These are phyloP conservation scores for Scutellaria barbata DNA, from an alignment of 257 asterid genomes.

Conservation along the genomic window DNA sequence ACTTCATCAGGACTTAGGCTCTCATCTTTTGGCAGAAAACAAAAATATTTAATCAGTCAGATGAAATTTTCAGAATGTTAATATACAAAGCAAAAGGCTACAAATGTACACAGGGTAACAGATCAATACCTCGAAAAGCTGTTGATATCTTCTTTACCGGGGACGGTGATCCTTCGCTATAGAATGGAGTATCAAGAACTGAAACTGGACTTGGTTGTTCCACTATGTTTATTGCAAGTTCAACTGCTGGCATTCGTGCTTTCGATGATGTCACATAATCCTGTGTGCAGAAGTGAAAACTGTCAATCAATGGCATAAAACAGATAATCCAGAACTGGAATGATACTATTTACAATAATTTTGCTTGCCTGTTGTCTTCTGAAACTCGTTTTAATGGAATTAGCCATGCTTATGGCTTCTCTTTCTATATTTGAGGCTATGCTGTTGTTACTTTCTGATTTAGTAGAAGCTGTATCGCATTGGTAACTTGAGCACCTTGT, in stretches of 20 bases:
- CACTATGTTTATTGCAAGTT: conserved; percentile 39
- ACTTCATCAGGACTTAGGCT: conserved; percentile 51
- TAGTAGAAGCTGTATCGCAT: conserved; percentile 65
- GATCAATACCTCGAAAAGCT: conserved; percentile 67
- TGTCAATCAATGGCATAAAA: conserved; percentile 33
- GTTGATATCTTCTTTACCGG: conserved; percentile 73
- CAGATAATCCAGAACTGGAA: conserved; percentile 5
- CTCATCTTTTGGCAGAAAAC: conserved; percentile 43
- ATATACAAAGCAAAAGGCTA: not conserved
- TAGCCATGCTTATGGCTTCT: conserved; percentile 56
- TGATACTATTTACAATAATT: conserved; percentile 40
- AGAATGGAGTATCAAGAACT: conserved; percentile 77
- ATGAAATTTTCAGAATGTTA: conserved; percentile 37
- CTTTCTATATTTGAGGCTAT: conserved; percentile 57
- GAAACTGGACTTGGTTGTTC: conserved; percentile 96
- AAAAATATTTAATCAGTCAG: conserved; percentile 34
- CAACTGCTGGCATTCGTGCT: conserved; percentile 48
- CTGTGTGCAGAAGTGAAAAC: conserved; percentile 45
- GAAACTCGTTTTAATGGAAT: conserved; percentile 40
- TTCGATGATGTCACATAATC: conserved; percentile 43
- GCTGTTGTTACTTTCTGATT: conserved; percentile 72
- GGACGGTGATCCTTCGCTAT: conserved; percentile 72
- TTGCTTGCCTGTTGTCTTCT: conserved; percentile 44
- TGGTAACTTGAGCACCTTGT: conserved; percentile 39
- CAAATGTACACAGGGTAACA: conserved; percentile 14